Base-by-base conservation (phyloP, 2,329 filamentous ascomycete genomes). In the Cytospora leucostoma region DNA sequence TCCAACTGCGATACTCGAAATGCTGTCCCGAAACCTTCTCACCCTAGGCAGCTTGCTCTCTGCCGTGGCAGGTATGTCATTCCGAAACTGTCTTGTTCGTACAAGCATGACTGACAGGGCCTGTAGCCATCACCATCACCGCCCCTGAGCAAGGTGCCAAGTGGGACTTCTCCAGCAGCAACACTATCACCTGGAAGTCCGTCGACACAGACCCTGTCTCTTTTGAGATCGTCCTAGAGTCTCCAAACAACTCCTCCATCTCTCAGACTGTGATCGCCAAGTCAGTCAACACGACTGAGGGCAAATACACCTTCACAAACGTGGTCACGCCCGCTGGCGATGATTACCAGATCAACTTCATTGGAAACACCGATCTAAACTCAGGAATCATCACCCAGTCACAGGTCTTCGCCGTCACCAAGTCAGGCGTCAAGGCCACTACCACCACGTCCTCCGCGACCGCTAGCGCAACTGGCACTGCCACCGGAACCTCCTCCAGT, bases 341-440 rank as follows among this genome's bases (percentile, higher is more conserved):
- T 19, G 74, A 72, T 56, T 79, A 78, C 69, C 77, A 77, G 63
- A 71, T 79, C 73, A 78, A 79, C 69, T 71, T 78, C 62, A 57
- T 76, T 61, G 74, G 75, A 56, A 72, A 72, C 63, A 61, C 64
- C 2, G 60, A 62, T 17, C 64, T 67, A 34, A 76, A 75, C 68
- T 71, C 60, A 40, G 78, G 77, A 44, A 79, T 79, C 64, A 69
- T 80, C 37, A 75, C 76, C 33, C 77, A 79, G 70, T 65, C 64
- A n/a, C 60, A 67, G 61, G 51, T 54, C 1, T 70, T 70, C 13
- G 63, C 65, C 12, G 68, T 70, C 5, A 67, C 67, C 60, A 69
- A 70, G 61, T 70, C 69, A 8, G 67, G 68, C 1, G 51, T 55
- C 2, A 27, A 17, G 0, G 67, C 71, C 44, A 67, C 73, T 10